A percentile compares a stretch with the other conserved stretches of the same genome.
These are phyloP conservation scores for Casaregolazyma lundiana DNA, from an alignment of 1,139 yeast species.

Conservation along the genomic window DNA sequence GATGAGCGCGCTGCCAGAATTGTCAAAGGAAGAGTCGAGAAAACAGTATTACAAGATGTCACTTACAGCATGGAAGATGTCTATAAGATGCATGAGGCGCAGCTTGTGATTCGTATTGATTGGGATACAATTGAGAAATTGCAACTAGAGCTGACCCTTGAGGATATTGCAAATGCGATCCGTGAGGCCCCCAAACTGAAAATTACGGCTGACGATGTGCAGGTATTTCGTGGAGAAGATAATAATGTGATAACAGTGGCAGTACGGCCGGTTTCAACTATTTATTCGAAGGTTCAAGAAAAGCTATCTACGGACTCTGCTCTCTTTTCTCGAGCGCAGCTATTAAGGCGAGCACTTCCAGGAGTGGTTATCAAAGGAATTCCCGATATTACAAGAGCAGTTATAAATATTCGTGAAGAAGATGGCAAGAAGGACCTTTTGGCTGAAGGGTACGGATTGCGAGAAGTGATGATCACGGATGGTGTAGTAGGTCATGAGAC, in stretches of 20 bases:
- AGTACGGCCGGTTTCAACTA: conserved; percentile 55
- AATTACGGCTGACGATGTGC: conserved; percentile 67
- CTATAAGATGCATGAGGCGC: conserved; percentile 75
- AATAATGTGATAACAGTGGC: conserved; percentile 66
- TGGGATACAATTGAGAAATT: conserved; percentile 78
- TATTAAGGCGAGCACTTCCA: conserved; percentile 78
- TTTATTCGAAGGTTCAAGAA: conserved; percentile 31
- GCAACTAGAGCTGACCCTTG: conserved; percentile 82
- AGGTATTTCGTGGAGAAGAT: conserved; percentile 46
- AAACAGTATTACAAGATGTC: conserved; percentile 81
- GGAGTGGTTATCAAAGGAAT: conserved; percentile 88
- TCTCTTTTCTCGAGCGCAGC: conserved; percentile 84
- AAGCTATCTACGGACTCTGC: conserved; percentile 40
- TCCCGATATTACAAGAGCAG: conserved; percentile 89
- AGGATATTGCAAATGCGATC: conserved; percentile 82
- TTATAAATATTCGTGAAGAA: conserved; percentile 80
- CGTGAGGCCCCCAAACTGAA: conserved; percentile 84
- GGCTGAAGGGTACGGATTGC: conserved; percentile 96
- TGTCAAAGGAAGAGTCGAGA: conserved; percentile 95
- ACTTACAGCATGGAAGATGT: conserved; percentile 91
- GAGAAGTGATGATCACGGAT: conserved; percentile 95
- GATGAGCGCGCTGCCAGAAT: conserved; percentile 98
- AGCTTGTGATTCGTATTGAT: conserved; percentile 76
- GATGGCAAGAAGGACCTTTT: conserved; percentile 83
- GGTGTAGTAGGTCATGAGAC: conserved; percentile 91